Evolutionary conservation across 192 early-diverging fungal species (phyloP), one percentile per base, ranked within the genome.

Genomic region (Endogone sp.): DNA sequence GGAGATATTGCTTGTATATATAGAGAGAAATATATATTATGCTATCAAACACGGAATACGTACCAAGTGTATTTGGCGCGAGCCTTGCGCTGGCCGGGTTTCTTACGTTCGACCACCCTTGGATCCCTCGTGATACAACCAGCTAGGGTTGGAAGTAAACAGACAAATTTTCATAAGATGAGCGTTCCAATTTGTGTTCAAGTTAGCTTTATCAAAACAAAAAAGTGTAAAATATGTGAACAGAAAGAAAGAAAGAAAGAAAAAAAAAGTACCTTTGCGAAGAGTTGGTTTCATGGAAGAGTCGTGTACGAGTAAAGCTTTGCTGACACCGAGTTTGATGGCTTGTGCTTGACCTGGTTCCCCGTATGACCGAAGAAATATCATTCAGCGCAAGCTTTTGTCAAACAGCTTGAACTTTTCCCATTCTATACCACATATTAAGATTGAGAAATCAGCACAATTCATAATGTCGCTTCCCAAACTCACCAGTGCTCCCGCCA

Each of bases 1-100:
- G 9, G 37, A 16, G 16, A 49, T n/a, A n/a, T n/a, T 11, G 37
- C 37, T 1, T 16, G 16, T 16, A 11, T 11, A 49, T 11, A 49
- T 49, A 1, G 16, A 49, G 37, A 49, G 37, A 49, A 49, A 49
- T 16, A 49, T 16, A 16, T 11, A 16, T 1, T 49, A 49, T n/a
- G n/a, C n/a, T n/a, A 49, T 49, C 37, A 16, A 49, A 16, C 27
- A 32, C 61, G 27, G 20, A 29, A 26, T 25, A 22, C 74, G 54
- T 74, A 84, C 89, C 94, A 95, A 22, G 91, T 92, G 79, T 91
- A 92, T 81, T 89, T 91, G 78, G 93, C 93, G 71, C 96, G 87
- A n/a, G 95, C 93, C 83, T 92, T 93, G 26, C 90, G 90, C 76
- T 95, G 93, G 64, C 94, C 94, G 31, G 94, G 92, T 92, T 98